These are phyloP conservation scores for Talaromyces amestolkiae DNA, from an alignment of 2,329 filamentous ascomycete genomes.

Conservation along the genomic window DNA sequence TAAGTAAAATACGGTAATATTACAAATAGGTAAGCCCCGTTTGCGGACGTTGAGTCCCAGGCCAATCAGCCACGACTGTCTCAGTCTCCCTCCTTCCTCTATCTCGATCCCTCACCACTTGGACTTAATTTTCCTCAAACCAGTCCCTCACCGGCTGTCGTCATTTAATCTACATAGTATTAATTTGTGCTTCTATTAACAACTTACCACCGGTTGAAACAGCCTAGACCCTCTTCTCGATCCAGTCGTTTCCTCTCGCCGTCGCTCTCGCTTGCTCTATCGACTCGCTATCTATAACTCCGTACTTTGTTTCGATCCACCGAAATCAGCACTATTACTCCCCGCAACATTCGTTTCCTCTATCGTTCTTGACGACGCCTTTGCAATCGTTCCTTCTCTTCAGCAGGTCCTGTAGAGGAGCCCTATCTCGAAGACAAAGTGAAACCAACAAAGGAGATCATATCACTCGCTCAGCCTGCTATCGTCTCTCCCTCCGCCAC, in stretches of 20 bases:
- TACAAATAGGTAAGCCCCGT: not conserved
- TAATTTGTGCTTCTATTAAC: not conserved
- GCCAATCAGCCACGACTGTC: constrained; percentile 13
- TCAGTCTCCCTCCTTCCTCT: constrained; percentile 9
- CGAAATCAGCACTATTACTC: not conserved
- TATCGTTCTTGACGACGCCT: not conserved
- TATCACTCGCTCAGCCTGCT: not conserved
- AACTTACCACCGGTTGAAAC: not conserved
- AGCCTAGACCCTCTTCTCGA: not conserved
- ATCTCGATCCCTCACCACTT: constrained; percentile 20
- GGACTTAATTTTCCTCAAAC: constrained; percentile 3
- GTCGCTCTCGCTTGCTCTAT: constrained; percentile 21
- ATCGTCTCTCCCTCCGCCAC: not conserved
- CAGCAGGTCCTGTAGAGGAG: not conserved
- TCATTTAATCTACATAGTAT: not conserved
- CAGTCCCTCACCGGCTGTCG: not conserved
- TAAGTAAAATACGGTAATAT: not conserved
- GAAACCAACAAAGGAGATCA: not conserved
- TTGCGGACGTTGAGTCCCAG: constrained; percentile 14
- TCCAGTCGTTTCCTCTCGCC: not conserved
- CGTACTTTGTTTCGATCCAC: not conserved
- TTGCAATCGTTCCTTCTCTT: not conserved
- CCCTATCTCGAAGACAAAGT: not conserved
- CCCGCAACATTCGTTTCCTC: constrained; percentile 3
- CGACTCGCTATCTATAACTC: not conserved